Evolutionary conservation across 1,284 basidiomycete genomes (phyloP).

Genomic region (Sanghuangporus baumii): DNA sequence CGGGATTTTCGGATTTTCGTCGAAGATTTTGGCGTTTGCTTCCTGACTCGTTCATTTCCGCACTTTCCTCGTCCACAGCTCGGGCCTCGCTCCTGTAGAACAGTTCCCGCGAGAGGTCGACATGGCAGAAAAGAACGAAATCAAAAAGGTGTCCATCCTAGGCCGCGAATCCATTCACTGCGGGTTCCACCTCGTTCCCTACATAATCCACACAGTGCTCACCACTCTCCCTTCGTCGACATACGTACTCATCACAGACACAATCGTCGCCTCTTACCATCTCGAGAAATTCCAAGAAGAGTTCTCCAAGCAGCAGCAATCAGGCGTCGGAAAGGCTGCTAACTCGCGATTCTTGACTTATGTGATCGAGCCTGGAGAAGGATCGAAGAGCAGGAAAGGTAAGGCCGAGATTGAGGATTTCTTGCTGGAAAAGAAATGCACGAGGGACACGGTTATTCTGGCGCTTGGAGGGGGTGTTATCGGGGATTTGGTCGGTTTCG

Average conservation of each 20-base stretch:
- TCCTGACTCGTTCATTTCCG: neutral
- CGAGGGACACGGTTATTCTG: slow-evolving; percentile 89
- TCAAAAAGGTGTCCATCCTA: slow-evolving; percentile 77
- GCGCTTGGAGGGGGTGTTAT: slow-evolving; percentile 97
- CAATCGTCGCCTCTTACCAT: slow-evolving; percentile 80
- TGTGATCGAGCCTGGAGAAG: slow-evolving; percentile 87
- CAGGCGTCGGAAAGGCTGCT: slow-evolving; percentile 16
- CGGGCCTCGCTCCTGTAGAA: neutral
- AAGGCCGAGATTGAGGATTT: slow-evolving; percentile 96
- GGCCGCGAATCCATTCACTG: slow-evolving; percentile 87
- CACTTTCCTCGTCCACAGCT: neutral
- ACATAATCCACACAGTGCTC: slow-evolving; percentile 80
- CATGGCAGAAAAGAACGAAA: slow-evolving; percentile 32
- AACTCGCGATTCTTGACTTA: slow-evolving; percentile 73
- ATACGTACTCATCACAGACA: slow-evolving; percentile 93
- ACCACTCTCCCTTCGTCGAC: slow-evolving; percentile 75
- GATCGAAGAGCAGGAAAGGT: slow-evolving; percentile 84
- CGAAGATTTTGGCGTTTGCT: neutral
- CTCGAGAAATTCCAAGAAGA: slow-evolving; percentile 62
- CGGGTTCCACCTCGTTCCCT: slow-evolving; percentile 84
- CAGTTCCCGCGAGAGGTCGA: neutral
- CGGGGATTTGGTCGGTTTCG: slow-evolving; percentile 93
- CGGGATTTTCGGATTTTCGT: neutral
- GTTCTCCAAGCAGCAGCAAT: slow-evolving; percentile 42
- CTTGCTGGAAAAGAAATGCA: slow-evolving; percentile 83